Evolutionary conservation across 2,329 filamentous ascomycete genomes (phyloP).

Genomic region (Sclerotiophoma versabilis): DNA sequence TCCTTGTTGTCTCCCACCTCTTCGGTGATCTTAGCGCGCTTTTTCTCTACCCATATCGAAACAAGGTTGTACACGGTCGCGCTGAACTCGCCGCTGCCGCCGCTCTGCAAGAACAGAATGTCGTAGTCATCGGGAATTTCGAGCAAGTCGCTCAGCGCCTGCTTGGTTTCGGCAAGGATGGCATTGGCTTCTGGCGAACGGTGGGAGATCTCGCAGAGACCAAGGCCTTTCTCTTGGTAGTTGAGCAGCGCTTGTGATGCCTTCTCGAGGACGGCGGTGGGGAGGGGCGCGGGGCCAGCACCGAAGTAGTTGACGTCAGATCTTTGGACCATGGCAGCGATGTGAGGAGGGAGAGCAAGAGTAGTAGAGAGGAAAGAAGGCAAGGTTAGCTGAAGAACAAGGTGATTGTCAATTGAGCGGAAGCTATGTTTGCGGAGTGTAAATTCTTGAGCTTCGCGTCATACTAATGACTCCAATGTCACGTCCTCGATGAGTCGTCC

Average conservation of each 20-base stretch:
- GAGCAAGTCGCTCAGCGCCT: slow-evolving; percentile 74
- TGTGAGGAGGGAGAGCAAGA: slow-evolving; percentile 2
- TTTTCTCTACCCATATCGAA: slow-evolving; percentile 78
- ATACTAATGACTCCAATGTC: slow-evolving; percentile 39
- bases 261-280: slow-evolving; percentile 78
- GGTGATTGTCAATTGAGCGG: slow-evolving; percentile 8
- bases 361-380: slow-evolving; percentile 13
- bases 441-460: slow-evolving; percentile 31
- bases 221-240: slow-evolving; percentile 80
- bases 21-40: slow-evolving; percentile 66
- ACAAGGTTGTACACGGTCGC: slow-evolving; percentile 86
- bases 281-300: slow-evolving; percentile 86
- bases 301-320: slow-evolving; percentile 85
- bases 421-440: slow-evolving; percentile 20
- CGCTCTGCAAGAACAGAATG: slow-evolving; percentile 85
- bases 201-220: slow-evolving; percentile 89
- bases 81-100: slow-evolving; percentile 85
- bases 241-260: slow-evolving; percentile 81
- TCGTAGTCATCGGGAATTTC: slow-evolving; percentile 89
- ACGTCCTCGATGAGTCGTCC: slow-evolving; percentile 23
- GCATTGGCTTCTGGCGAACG: slow-evolving; percentile 78
- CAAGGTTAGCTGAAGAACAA: slow-evolving; percentile 9
- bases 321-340: slow-evolving; percentile 69
- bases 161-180: slow-evolving; percentile 81
- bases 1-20: slow-evolving; percentile 63